Conservation (phyloP, 192 early-diverging fungal genomes). For the Gamsiella multidivaricata region DNA sequence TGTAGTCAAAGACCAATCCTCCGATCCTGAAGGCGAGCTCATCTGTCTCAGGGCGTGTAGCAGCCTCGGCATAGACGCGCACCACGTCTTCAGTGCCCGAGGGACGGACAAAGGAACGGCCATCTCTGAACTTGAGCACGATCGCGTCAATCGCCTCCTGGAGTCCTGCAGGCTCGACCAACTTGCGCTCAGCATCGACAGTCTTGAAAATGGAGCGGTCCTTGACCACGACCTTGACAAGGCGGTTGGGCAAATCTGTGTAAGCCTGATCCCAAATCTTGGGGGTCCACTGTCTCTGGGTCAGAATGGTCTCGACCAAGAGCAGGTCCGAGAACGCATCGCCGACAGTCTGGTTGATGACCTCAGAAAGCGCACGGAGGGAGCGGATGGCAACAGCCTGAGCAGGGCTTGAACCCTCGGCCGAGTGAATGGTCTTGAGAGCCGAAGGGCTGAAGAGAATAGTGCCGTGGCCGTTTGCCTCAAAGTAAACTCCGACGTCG, state of each 20-base stretch:
- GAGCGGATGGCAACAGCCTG: conserved; percentile 82
- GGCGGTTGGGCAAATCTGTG: conserved; percentile 92
- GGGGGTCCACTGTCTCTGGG: conserved; percentile 81
- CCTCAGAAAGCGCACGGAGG: conserved; percentile 85
- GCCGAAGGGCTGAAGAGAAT: conserved; percentile 91
- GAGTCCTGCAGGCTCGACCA: conserved; percentile 87
- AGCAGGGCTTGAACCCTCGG: conserved; percentile 74
- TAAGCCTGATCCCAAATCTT: conserved; percentile 94
- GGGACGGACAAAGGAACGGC: conserved; percentile 96
- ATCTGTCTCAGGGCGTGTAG: conserved; percentile 90
- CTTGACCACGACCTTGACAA: conserved; percentile 95
- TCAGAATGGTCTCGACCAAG: conserved; percentile 92
- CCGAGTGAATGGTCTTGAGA: conserved; percentile 77
- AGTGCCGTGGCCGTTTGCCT: conserved; percentile 99
- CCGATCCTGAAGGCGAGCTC: conserved; percentile 87
- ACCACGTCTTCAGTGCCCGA: conserved; percentile 99
- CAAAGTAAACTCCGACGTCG: conserved; percentile 99
- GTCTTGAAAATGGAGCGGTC: conserved; percentile 92
- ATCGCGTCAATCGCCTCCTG: conserved; percentile 87
- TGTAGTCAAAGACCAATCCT: conserved; percentile 89
- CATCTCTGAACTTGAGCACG: conserved; percentile 85
- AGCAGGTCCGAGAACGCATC: conserved; percentile 98
- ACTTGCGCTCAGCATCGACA: conserved; percentile 95
- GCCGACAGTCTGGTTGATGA: conserved; percentile 99
- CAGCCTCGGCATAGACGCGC: conserved; percentile 98